Evolutionary conservation across 2,329 filamentous ascomycete genomes (phyloP).

Genomic region (Phoma sp.): DNA sequence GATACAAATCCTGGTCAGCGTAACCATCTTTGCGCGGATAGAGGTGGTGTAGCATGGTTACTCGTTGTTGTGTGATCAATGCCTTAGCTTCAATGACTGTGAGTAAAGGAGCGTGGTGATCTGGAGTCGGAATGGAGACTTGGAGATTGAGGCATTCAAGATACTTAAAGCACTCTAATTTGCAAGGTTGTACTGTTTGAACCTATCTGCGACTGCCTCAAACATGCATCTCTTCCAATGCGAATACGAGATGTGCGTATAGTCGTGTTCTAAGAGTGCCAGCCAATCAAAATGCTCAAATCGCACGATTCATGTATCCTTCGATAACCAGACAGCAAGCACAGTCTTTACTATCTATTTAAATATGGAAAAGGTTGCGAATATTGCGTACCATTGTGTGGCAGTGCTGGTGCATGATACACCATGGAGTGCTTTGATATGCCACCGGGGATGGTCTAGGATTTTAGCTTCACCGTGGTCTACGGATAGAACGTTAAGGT

Average conservation of each 20-base stretch:
- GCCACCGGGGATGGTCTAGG: too few species aligned
- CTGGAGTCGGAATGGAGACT: not conserved
- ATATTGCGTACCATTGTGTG: not conserved
- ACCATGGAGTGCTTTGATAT: not conserved
- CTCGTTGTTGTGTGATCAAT: not conserved
- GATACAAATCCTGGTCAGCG: conserved; percentile 13
- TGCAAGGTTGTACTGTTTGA: not conserved
- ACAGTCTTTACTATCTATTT: not conserved
- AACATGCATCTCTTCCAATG: not conserved
- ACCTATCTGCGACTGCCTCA: not conserved
- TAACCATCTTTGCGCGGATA: conserved; percentile 7
- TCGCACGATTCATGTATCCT: not conserved
- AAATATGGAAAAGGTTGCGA: not conserved
- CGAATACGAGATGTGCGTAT: conserved; percentile 9
- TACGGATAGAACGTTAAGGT: too few species aligned
- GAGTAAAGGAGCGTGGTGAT: not conserved
- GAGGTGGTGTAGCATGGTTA: not conserved
- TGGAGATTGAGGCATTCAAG: not conserved
- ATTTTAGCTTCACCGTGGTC: too few species aligned
- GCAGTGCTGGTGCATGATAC: not conserved
- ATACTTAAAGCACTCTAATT: not conserved
- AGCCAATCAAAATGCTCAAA: not conserved
- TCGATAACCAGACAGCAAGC: not conserved
- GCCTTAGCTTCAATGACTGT: not conserved
- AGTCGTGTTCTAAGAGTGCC: not conserved